Conservation (phyloP, 352 stramenopile species). For the Pythium chondricola region DNA sequence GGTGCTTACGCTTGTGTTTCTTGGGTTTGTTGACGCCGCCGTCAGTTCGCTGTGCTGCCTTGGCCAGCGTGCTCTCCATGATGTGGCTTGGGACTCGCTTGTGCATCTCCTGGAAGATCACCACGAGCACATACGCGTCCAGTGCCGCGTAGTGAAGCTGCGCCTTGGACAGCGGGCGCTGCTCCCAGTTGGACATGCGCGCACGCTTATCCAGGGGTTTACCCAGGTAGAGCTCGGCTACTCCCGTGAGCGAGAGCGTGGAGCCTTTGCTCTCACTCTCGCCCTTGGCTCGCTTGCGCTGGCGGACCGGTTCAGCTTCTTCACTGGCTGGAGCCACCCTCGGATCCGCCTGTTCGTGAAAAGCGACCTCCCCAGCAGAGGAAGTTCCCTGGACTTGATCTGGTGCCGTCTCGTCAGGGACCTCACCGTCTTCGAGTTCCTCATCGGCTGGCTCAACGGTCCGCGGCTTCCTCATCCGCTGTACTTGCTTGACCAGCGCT, state of each 20-base stretch:
- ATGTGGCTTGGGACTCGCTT: constrained; percentile 22
- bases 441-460: constrained; percentile 1
- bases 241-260: constrained; percentile 37
- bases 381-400: no score
- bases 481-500: constrained; percentile 22
- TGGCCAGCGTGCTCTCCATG: constrained; percentile 10
- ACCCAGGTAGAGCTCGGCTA: constrained; percentile 48
- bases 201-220: constrained; percentile 65
- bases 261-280: constrained; percentile 9
- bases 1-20: no score
- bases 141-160: constrained; percentile 70
- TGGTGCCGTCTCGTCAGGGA: neutral
- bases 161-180: constrained; percentile 49
- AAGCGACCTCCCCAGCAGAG: neutral
- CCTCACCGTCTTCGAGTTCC: neutral
- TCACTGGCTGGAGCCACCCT: neutral
- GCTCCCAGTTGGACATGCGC: constrained; percentile 76
- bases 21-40: neutral
- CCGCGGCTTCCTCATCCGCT: neutral
- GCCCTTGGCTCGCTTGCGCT: neutral
- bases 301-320: constrained; percentile 9
- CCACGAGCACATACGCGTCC: constrained; percentile 61
- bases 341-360: neutral
- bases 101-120: constrained; percentile 53
- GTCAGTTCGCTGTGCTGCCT: neutral